These are phyloP conservation scores for Pyricularia sp. DNA, from an alignment of 2,329 filamentous ascomycete species.

Conservation along the genomic window DNA sequence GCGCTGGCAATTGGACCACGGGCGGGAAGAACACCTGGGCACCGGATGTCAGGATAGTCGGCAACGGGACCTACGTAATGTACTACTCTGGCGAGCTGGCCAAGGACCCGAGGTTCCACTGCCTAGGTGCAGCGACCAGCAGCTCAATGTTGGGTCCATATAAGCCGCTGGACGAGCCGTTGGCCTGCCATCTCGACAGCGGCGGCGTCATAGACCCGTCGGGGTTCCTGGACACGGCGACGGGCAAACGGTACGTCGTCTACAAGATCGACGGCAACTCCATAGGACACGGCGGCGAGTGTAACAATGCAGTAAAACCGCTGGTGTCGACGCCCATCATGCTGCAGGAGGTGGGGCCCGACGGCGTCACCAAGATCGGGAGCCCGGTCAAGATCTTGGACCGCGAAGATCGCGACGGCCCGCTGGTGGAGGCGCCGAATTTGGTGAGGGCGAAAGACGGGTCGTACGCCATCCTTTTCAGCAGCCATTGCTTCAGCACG, in stretches of 20 bases:
- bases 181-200: conserved; percentile 40
- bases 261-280: conserved; percentile 61
- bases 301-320: conserved; percentile 31
- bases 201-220: conserved; percentile 57
- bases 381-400: conserved; percentile 36
- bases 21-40: conserved; percentile 45
- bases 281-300: conserved; percentile 32
- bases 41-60: conserved; percentile 45
- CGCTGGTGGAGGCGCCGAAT: conserved; percentile 49
- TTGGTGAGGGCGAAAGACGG: conserved; percentile 35
- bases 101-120: conserved; percentile 31
- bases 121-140: conserved; percentile 47
- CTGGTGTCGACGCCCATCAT: conserved; percentile 42
- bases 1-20: conserved; percentile 41
- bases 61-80: conserved; percentile 44
- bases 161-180: conserved; percentile 30
- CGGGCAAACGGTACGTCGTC: conserved; percentile 44
- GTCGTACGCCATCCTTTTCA: conserved; percentile 53
- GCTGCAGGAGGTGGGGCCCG: conserved; percentile 38
- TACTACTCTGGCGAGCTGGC: conserved; percentile 38
- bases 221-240: conserved; percentile 45
- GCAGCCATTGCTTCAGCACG: conserved; percentile 47
- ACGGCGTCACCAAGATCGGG: conserved; percentile 46
- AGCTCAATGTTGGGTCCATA: conserved; percentile 40
- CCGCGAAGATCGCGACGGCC: conserved; percentile 33